These are phyloP conservation scores for Pochonia chlamydosporia DNA, from an alignment of 2,329 filamentous ascomycete genomes.

Conservation along the genomic window DNA sequence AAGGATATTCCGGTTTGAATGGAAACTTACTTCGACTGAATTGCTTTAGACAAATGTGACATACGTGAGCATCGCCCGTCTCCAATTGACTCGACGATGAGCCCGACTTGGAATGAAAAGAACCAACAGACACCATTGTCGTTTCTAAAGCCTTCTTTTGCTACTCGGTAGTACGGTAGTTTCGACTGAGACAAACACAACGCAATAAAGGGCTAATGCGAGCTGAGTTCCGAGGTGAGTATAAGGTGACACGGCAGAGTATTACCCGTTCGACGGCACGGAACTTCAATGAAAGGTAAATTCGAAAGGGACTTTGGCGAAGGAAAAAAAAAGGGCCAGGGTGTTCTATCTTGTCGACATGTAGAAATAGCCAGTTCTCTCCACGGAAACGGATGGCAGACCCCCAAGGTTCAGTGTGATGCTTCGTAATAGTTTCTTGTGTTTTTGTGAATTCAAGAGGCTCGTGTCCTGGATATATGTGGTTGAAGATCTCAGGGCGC, in stretches of 20 bases:
- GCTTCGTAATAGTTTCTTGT: not conserved
- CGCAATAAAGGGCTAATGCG: not conserved
- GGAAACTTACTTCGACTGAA: conserved; percentile 8
- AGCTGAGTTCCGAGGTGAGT: not conserved
- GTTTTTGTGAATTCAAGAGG: not conserved
- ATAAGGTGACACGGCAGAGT: not conserved
- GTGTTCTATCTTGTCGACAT: not conserved
- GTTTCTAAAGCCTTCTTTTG: not conserved
- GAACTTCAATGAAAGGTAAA: not conserved
- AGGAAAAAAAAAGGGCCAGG: too few species aligned
- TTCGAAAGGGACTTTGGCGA: not conserved
- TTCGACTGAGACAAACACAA: not conserved
- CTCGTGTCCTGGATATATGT: not conserved
- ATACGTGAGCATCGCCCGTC: conserved; percentile 7
- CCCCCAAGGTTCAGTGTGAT: not conserved
- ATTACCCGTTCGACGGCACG: not conserved
- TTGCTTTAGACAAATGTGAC: conserved; percentile 10
- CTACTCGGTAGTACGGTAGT: not conserved
- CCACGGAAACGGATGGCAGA: not conserved
- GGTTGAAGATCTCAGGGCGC: not conserved
- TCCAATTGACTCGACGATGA: conserved; percentile 5
- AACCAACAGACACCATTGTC: conserved; percentile 4
- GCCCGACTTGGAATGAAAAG: conserved; percentile 6
- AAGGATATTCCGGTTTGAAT: not conserved
- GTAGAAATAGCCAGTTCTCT: not conserved